phyloP scores from a whole-genome alignment of 306 rosid genomes.

The Fragaria nilgerrensis region DNA sequence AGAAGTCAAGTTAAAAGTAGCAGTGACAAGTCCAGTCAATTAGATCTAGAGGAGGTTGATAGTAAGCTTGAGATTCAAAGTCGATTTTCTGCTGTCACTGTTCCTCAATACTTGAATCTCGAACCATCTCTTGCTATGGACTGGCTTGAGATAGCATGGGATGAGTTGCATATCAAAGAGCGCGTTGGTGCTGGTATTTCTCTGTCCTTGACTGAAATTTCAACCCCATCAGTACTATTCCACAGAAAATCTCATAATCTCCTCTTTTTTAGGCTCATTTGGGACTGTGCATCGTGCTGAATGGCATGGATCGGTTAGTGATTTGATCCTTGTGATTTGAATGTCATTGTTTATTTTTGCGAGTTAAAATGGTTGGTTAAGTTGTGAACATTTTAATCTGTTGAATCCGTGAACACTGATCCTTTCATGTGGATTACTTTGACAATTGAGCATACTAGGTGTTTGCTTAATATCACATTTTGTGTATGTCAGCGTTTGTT shows the following conservation, averaged over 20 bases:
- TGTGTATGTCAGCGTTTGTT: not conserved
- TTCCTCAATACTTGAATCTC: conserved; percentile 67
- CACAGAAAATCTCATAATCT: conserved; percentile 8
- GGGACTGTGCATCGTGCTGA: conserved; percentile 98
- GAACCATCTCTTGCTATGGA: conserved; percentile 99
- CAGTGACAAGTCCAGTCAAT: conserved; percentile 40
- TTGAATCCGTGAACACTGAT: not conserved
- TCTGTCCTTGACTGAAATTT: not conserved
- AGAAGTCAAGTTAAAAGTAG: conserved; percentile 42
- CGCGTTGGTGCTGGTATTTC: conserved; percentile 92
- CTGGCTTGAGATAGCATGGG: conserved; percentile 99
- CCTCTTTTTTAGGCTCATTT: conserved; percentile 68
- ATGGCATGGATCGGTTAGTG: conserved; percentile 97
- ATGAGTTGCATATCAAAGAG: conserved; percentile 78
- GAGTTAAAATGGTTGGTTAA: not conserved
- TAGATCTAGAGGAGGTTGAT: conserved; percentile 41
- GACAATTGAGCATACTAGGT: not conserved
- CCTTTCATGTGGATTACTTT: not conserved
- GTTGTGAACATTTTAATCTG: not conserved
- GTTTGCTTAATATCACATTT: not conserved
- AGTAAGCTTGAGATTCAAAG: conserved; percentile 40
- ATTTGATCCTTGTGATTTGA: not conserved
- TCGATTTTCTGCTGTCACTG: conserved; percentile 34
- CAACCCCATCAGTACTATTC: not conserved
- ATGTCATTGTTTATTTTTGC: not conserved